Evolutionary conservation across 2,329 filamentous ascomycete genomes (phyloP), one percentile per base, ranked within the genome.

Genomic region (Cryphonectria radicalis): DNA sequence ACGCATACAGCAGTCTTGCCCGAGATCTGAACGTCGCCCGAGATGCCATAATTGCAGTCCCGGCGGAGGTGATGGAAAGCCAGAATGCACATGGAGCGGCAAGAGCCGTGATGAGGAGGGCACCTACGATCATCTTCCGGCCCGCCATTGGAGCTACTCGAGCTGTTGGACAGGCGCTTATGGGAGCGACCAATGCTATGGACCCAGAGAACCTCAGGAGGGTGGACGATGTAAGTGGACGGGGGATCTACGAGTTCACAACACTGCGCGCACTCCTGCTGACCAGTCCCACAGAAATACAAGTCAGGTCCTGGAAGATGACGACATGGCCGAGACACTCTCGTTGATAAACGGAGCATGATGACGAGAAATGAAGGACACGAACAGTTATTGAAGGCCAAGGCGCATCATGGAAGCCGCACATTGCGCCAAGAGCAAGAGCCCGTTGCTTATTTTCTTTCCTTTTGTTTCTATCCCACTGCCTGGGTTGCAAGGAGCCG

Each of bases 21-120:
- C 89, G 94, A 46, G 97, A 99, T 80, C 85, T 99, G n/a, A 87
- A 95, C 55, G 85, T 95, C 62, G 93, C 96, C 0, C 87, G 91
- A 70, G 94, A 99, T 81, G 96, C 95, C 13, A 94, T 99, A 71
- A 95, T 99, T 76, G 96, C 95, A 1, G 93, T 99, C 37, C 95
- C 96, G 0, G 93, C 92, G 0, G 95, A 98, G 79, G 89, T 97
- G 0, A 91, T 97, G 85, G 94, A 98, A 77, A 94, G 92, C 77
- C 89, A 90, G 32, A 94, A 90, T 72, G 95, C 95, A 0, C 89
- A 90, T 59, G 94, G 93, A 1, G 94, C 93, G 1, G 93, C 94
- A 19, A 90, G 85, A 77, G 95, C 92, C 1, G 90, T 99, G 25
- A 86, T 91, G 73, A 91, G 88, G 79, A 89, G 93, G 76, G 94